These are phyloP conservation scores for Penicillium ucsense DNA, from an alignment of 495 filamentous ascomycete genomes.

Conservation along the genomic window DNA sequence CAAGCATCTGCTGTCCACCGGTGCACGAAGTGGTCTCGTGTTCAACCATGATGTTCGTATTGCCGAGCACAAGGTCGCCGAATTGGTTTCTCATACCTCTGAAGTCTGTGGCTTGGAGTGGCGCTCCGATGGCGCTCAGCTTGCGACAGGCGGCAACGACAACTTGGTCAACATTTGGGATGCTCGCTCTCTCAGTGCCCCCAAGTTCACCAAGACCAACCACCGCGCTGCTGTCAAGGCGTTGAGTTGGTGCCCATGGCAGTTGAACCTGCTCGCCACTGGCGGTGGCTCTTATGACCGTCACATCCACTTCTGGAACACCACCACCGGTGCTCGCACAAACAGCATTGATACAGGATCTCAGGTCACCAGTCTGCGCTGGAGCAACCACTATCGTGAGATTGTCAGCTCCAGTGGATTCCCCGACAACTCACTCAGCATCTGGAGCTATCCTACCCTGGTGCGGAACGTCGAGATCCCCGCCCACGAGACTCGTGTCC, in stretches of 20 bases:
- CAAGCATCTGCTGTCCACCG: constrained; percentile 93
- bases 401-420: constrained; percentile 95
- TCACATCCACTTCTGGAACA: constrained; percentile 99
- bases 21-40: constrained; percentile 87
- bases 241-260: constrained; percentile 98
- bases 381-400: constrained; percentile 95
- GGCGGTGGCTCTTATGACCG: constrained; percentile 94
- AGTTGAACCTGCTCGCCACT: constrained; percentile 90
- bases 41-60: constrained; percentile 99
- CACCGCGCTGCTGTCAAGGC: constrained; percentile 98
- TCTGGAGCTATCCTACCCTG: constrained; percentile 96
- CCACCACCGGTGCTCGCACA: constrained; percentile 88
- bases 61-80: constrained; percentile 93
- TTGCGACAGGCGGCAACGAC: constrained; percentile 96
- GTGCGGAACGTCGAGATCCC: constrained; percentile 98
- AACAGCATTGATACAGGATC: constrained; percentile 99
- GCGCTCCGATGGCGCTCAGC: constrained; percentile 89
- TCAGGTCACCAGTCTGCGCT: constrained; percentile 89
- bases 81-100: constrained; percentile 90
- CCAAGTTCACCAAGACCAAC: constrained; percentile 99
- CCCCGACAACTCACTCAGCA: constrained; percentile 96
- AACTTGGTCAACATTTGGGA: constrained; percentile 99
- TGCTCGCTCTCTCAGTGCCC: constrained; percentile 78
- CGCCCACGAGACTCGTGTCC: constrained; percentile 92
- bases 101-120: constrained; percentile 98